Base-by-base conservation (phyloP, 768 basidiomycete species). In the Amanita subjunquillea region DNA sequence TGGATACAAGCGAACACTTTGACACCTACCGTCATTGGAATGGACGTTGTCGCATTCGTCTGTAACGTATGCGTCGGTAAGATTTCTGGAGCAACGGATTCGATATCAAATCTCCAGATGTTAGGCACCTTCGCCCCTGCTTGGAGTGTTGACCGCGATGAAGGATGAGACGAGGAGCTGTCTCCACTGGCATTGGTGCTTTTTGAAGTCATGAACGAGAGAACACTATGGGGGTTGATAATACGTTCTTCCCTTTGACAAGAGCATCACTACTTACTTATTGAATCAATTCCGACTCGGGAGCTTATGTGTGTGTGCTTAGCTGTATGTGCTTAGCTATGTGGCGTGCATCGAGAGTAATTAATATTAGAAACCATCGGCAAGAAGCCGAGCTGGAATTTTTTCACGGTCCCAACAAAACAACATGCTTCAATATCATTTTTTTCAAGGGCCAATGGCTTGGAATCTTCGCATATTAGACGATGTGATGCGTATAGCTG, bases 271-370 rank as follows among this genome's bases (percentile, higher is more conserved):
- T 7, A 6, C 29, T n/a, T 30, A 45, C 15, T 8, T 27, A 17
- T n/a, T 25, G 3, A 32, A 17, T 32, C 10, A 12, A 32, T 32
- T 52, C 51, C 51, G 51, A 52, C 42, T 52, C 51, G 43, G 51
- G 30, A 40, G 48, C 39, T 39, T 50, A 49, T 17, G 1, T 17
- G 17, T 17, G 1, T 17, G 17, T 17, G 17, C 17, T 17, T 17
- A 17, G 17, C 17, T 17, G 17, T 17, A 17, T 40, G 37, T 51
- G 25, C 8, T 6, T 20, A 17, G 17, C 29, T 25, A 30, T 4
- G 9, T 22, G 2, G 22, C 32, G 37, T 20, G 51, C 22, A n/a
- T 8, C 34, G 17, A 25, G 17, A 32, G 51, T 45, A 27, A 51
- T 42, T 6, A 40, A 51, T 30, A 30, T 51, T 48, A n/a, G 3